A percentile compares a stretch with the other conserved stretches of the same genome.
These are phyloP conservation scores for Nicotiana attenuata DNA, from an alignment of 257 asterid genomes.

Conservation along the genomic window DNA sequence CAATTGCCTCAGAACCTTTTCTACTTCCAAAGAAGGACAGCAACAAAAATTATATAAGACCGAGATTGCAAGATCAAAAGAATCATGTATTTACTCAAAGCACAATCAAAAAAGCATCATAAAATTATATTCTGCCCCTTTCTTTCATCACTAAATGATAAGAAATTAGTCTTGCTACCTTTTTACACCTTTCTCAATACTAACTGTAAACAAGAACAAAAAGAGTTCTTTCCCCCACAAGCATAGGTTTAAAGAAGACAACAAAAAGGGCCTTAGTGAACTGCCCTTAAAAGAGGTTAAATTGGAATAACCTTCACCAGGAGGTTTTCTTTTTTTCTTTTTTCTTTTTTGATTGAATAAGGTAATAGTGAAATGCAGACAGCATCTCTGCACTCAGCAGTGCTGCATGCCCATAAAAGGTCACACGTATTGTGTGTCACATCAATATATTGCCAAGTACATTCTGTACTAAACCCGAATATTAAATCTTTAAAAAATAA, in stretches of 20 bases:
- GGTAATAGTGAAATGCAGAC: neutral
- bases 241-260: neutral
- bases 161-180: neutral
- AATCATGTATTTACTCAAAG: neutral
- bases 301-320: neutral
- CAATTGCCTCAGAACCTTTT: slow-evolving; percentile 47
- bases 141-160: neutral
- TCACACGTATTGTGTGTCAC: neutral
- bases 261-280: neutral
- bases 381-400: neutral
- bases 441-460: neutral
- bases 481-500: too few species aligned
- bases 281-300: neutral
- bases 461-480: neutral
- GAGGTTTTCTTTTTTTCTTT: neutral
- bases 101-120: neutral
- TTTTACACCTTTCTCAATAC: neutral
- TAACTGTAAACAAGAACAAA: neutral
- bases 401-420: neutral
- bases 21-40: slow-evolving; percentile 31
- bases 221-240: neutral
- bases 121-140: neutral
- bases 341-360: too few species aligned
- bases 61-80: neutral
- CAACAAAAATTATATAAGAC: neutral